Evolutionary conservation across 2,329 filamentous ascomycete genomes (phyloP).

Genomic region (Ophiocordyceps sinensis): DNA sequence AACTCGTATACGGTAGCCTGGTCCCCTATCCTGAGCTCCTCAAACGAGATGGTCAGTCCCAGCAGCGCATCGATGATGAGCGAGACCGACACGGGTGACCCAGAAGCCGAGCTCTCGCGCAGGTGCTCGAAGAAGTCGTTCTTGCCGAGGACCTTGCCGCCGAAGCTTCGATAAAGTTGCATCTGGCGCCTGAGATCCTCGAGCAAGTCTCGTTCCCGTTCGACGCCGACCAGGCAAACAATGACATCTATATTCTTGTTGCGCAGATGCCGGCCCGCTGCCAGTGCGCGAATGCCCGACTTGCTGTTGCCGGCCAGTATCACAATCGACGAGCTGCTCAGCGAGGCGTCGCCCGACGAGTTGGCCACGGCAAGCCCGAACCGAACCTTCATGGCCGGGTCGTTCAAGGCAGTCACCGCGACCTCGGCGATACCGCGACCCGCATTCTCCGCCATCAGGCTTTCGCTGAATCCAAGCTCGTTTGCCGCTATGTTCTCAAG

Average conservation of each 20-base stretch:
- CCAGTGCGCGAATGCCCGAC: conserved; percentile 69
- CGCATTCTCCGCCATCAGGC: conserved; percentile 84
- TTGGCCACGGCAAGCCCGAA: conserved; percentile 27
- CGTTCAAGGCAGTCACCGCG: conserved; percentile 52
- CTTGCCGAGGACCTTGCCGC: conserved; percentile 55
- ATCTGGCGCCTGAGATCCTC: conserved; percentile 71
- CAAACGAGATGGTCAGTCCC: conserved; percentile 75
- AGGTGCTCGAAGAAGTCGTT: conserved; percentile 46
- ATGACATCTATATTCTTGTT: conserved; percentile 72
- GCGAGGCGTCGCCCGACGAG: conserved; percentile 13
- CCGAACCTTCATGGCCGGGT: conserved; percentile 43
- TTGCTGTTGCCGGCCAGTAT: conserved; percentile 94
- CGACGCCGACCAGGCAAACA: conserved; percentile 71
- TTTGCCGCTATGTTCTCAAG: conserved; percentile 83
- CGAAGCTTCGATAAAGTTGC: conserved; percentile 70
- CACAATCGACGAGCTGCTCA: conserved; percentile 35
- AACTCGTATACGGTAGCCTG: conserved; percentile 77
- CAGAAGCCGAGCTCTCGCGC: conserved; percentile 26
- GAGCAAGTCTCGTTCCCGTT: conserved; percentile 67
- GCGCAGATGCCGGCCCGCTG: conserved; percentile 72
- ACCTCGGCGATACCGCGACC: conserved; percentile 81
- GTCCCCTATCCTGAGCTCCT: conserved; percentile 70
- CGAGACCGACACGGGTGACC: conserved; percentile 44
- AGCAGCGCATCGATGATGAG: conserved; percentile 82
- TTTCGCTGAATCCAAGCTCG: conserved; percentile 74